phyloP scores from a whole-genome alignment of 495 filamentous ascomycete genomes.

The Penicillium paradoxum region DNA sequence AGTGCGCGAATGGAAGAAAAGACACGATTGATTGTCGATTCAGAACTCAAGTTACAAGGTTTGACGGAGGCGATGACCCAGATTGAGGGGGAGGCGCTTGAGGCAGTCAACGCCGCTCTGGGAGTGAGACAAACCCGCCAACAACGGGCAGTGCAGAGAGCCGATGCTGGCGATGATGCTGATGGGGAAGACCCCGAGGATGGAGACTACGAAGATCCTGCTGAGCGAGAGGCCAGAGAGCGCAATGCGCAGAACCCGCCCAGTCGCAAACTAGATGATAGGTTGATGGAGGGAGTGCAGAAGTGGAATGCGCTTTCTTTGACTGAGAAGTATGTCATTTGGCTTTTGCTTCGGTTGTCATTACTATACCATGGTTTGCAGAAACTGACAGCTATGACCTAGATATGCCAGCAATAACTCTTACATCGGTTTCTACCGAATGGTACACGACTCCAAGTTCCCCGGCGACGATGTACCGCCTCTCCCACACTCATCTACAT shows the following conservation, averaged over 20 bases:
- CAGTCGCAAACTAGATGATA: constrained; percentile 24
- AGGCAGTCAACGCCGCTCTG: constrained; percentile 5
- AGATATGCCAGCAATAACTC: constrained; percentile 71
- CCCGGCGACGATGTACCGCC: constrained; percentile 57
- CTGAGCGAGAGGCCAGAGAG: constrained; percentile 19
- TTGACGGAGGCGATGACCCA: constrained; percentile 29
- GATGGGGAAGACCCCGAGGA: constrained; percentile 20
- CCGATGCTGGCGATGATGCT: constrained; percentile 14
- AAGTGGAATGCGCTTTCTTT: constrained; percentile 34
- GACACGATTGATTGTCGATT: constrained; percentile 39
- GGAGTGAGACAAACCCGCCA: constrained; percentile 15
- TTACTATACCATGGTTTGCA: neutral
- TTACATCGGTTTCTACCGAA: constrained; percentile 72
- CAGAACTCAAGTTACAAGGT: constrained; percentile 27
- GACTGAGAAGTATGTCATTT: constrained; percentile 31
- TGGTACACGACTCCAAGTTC: constrained; percentile 72
- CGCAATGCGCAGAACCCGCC: constrained; percentile 20
- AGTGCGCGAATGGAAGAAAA: constrained; percentile 36
- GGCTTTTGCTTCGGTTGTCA: neutral
- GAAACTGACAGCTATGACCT: neutral
- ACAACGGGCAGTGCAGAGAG: constrained; percentile 17
- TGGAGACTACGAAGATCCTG: constrained; percentile 25
- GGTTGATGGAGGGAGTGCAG: constrained; percentile 19
- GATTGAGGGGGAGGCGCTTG: constrained; percentile 27
- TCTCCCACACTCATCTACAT: constrained; percentile 63